These are phyloP conservation scores for Xanthoparmelia taractica DNA, from an alignment of 495 filamentous ascomycete genomes.

Conservation along the genomic window DNA sequence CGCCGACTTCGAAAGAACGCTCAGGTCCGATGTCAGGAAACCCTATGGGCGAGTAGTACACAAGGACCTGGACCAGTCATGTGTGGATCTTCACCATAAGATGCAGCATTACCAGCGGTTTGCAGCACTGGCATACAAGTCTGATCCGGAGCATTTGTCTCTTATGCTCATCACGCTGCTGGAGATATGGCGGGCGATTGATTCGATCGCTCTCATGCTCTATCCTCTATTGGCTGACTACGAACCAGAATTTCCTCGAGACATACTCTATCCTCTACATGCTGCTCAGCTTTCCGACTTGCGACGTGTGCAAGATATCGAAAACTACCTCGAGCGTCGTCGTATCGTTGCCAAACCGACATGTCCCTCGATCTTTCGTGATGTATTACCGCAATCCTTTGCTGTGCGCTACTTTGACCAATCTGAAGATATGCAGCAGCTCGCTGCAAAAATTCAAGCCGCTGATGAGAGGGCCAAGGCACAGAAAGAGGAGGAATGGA, in stretches of 20 bases:
- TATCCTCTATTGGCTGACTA: conserved; percentile 45
- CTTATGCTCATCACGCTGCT: conserved; percentile 52
- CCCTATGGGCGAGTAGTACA: neutral
- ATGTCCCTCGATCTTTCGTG: conserved; percentile 38
- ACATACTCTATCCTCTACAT: conserved; percentile 46
- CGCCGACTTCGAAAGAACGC: neutral
- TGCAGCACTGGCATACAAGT: conserved; percentile 37
- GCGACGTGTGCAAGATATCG: conserved; percentile 40
- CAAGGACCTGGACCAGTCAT: conserved; percentile 18
- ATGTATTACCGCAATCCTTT: conserved; percentile 35
- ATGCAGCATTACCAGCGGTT: conserved; percentile 34
- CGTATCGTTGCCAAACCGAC: conserved; percentile 14
- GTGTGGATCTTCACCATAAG: conserved; percentile 30
- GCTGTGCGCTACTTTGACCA: conserved; percentile 39
- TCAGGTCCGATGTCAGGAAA: neutral
- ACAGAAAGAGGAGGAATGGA: conserved; percentile 38
- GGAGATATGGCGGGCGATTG: conserved; percentile 49
- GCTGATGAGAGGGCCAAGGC: conserved; percentile 22
- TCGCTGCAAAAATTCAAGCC: conserved; percentile 32
- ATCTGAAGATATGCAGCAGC: conserved; percentile 28
- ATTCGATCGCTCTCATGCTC: conserved; percentile 36
- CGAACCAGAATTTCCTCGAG: conserved; percentile 41
- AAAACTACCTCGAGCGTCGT: conserved; percentile 39
- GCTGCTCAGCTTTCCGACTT: conserved; percentile 38
- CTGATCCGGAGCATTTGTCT: conserved; percentile 42